A percentile compares a stretch with the other conserved stretches of the same genome.
phyloP scores from a whole-genome alignment of 1,139 yeast genomes.

The Lodderomyces jiufengensis region DNA sequence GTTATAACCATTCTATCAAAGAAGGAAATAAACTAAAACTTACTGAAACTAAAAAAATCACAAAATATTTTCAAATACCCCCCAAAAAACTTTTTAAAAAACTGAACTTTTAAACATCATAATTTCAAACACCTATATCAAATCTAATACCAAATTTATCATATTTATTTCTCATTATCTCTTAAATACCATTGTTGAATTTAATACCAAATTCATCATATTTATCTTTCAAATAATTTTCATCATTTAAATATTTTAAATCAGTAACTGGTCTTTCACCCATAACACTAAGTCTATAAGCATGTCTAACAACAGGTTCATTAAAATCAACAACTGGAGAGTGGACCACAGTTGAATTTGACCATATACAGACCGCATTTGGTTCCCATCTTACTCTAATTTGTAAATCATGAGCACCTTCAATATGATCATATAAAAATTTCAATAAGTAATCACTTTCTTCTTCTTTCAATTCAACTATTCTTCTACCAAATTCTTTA shows the following conservation, averaged over 20 bases:
- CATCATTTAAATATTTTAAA: conserved; percentile 20
- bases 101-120: no score
- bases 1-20: no score
- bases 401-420: conserved; percentile 47
- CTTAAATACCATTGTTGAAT: no score
- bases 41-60: no score
- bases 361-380: conserved; percentile 29
- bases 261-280: conserved; percentile 24
- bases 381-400: conserved; percentile 57
- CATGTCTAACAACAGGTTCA: conserved; percentile 20
- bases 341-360: conserved; percentile 23
- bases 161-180: conserved; percentile 13
- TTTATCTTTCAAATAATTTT: conserved; percentile 13
- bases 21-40: no score
- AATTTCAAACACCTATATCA: no score
- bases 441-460: conserved; percentile 23
- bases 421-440: conserved; percentile 23
- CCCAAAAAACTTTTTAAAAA: no score
- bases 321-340: conserved; percentile 24
- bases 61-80: no score
- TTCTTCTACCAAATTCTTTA: conserved; percentile 23
- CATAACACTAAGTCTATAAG: conserved; percentile 24
- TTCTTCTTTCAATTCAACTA: conserved; percentile 27
- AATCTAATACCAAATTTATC: conserved; percentile 7
- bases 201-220: conserved; percentile 10